A percentile compares a stretch with the other conserved stretches of the same genome.
Conservation (phyloP, 768 basidiomycete species). For the Scleroderma citrinum region DNA sequence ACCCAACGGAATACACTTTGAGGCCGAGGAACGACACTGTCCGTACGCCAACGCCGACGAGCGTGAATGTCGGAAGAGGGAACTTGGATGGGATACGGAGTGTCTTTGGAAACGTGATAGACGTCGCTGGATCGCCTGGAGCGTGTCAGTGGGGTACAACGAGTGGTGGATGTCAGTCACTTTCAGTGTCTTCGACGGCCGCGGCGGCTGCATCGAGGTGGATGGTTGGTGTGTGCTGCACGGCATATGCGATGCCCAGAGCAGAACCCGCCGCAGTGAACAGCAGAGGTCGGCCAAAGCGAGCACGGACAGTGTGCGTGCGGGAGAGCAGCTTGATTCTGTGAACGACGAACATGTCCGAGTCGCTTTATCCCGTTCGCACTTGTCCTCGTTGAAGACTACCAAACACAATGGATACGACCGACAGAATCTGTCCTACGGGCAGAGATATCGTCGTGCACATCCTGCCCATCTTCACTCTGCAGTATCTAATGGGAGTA, state of each 20-base stretch:
- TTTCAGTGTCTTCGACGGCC: conserved; percentile 2
- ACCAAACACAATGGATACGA: conserved; percentile 1
- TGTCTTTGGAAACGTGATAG: conserved; percentile 64
- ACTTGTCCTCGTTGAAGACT: neutral
- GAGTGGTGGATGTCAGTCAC: conserved; percentile 1
- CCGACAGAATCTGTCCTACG: conserved; percentile 7
- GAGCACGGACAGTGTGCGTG: neutral
- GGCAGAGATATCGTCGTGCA: conserved; percentile 26
- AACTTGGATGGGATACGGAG: conserved; percentile 60
- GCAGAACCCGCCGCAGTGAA: conserved; percentile 28
- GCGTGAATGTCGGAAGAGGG: conserved; percentile 54
- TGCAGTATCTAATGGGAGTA: conserved; percentile 47
- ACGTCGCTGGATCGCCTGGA: conserved; percentile 68
- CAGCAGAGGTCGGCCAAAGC: conserved; percentile 14
- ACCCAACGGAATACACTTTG: conserved; percentile 85
- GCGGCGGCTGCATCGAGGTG: conserved; percentile 36
- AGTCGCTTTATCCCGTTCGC: too few relatives aligned
- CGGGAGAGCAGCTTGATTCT: too few relatives aligned
- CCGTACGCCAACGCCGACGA: conserved; percentile 82
- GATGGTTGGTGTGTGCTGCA: conserved; percentile 19
- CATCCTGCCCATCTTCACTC: conserved; percentile 38
- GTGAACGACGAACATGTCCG: too few relatives aligned
- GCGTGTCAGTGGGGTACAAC: neutral
- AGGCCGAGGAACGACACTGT: conserved; percentile 85
- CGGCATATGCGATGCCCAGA: conserved; percentile 11